Evolutionary conservation across 768 basidiomycete genomes (phyloP).

Genomic region (Boletus rex-veris): DNA sequence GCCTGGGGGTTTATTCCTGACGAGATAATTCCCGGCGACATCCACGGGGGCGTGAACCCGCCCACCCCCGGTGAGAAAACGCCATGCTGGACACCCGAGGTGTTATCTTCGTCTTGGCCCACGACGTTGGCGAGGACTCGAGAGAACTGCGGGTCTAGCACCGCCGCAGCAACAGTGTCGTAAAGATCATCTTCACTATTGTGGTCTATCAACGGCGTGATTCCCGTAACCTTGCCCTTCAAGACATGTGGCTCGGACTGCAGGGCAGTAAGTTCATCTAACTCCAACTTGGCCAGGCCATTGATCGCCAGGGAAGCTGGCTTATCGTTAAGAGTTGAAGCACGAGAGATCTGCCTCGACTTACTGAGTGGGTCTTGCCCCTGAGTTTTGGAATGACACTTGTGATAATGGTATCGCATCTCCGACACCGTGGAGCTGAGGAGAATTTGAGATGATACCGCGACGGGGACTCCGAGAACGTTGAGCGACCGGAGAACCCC

Average conservation of each 20-base stretch:
- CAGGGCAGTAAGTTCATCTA: no score
- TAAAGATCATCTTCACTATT: neutral
- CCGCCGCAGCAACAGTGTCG: neutral
- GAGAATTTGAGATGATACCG: neutral
- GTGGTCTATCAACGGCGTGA: neutral
- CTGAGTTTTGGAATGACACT: no score
- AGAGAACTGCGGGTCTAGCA: neutral
- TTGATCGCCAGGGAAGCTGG: neutral
- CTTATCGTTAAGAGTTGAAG: neutral
- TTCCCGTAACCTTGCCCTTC: neutral
- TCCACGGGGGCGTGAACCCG: no score
- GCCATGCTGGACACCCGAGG: no score
- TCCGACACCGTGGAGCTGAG: neutral
- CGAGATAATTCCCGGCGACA: no score
- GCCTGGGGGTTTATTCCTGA: neutral
- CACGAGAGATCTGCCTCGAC: neutral
- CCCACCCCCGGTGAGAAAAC: no score
- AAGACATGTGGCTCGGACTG: neutral
- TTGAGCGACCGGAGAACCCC: neutral
- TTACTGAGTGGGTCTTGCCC: neutral
- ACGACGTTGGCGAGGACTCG: neutral
- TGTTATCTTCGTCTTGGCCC: no score
- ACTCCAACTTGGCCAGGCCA: accelerated
- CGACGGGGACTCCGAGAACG: neutral
- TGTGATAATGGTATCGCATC: neutral